Base-by-base conservation (phyloP, 768 basidiomycete species). In the Tricholoma sp. region DNA sequence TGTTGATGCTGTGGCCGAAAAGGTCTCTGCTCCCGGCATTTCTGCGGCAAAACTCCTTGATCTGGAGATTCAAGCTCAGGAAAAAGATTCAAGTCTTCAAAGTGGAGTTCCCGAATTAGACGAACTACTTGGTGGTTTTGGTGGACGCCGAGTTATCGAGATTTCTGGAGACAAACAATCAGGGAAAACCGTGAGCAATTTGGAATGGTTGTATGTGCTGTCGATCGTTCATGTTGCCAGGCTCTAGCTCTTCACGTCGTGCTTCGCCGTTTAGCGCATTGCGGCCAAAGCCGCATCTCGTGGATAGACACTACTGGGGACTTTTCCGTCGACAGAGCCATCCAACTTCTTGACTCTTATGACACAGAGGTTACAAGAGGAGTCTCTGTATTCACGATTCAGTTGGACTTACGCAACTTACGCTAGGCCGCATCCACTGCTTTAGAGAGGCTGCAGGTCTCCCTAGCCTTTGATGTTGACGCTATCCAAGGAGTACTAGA, bases 241-340 rank as follows among this genome's bases (percentile, higher is more conserved):
- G 73, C 76, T 12, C 71, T 92, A 5, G 83, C 81, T 1, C 66
- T 86, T 34, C 83, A 88, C 54, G 68, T 86, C 14, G 75, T 81
- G 37, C 69, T 89, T 19, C 75, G 77, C 18, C 76, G 83, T 63
- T 78, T 91, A 4, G 66, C 70, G 2, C 57, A 65, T 16, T 50
- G 73, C 53, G 56, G 60, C 18, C 61, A 75, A n/a, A 67, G 74
- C 2, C 74, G 66, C 51, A 82, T 76, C 1, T 65, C 83, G 5
- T 92, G 90, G 90, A 77, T 92, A 47, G 89, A 92, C 63, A 86
- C 85, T 9, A 78, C 77, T 0, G 87, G 88, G 1, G 82, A 82
- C 59, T 88, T 91, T 65, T 79, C 85, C 35, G 72, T 74, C 0
- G 79, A 82, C 21, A 73, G 74, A 37, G 77, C 82, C 2, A 59